A percentile compares a stretch with the other conserved stretches of the same genome.
These are phyloP conservation scores for Henckelia pumila DNA, from an alignment of 257 asterid genomes.

Conservation along the genomic window DNA sequence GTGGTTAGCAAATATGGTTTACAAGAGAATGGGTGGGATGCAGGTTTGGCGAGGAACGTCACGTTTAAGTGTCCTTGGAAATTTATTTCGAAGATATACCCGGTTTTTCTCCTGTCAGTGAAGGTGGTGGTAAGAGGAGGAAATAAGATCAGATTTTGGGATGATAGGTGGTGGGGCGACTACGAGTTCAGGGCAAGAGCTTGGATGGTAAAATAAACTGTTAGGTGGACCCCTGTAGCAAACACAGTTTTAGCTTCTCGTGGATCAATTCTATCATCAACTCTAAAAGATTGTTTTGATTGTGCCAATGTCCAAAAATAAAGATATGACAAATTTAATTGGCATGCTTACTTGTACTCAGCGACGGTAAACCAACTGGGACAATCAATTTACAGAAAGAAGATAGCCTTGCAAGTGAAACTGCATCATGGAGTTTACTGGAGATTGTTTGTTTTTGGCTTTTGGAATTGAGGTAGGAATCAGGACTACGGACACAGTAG, in stretches of 20 bases:
- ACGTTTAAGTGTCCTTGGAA: too few species aligned
- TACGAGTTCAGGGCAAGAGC: too few species aligned
- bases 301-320: slow-evolving; percentile 9
- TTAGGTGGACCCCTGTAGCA: neutral
- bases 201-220: neutral
- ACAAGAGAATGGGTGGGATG: too few species aligned
- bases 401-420: slow-evolving; percentile 76
- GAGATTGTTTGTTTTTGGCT: slow-evolving; percentile 54
- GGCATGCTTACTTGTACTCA: slow-evolving; percentile 57
- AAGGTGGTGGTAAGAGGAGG: too few species aligned
- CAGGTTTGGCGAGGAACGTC: too few species aligned
- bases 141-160: too few species aligned
- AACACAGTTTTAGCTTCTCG: neutral
- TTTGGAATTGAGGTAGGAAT: slow-evolving; percentile 33
- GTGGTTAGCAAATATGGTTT: too few species aligned
- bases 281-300: slow-evolving; percentile 10
- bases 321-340: slow-evolving; percentile 23
- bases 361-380: slow-evolving; percentile 81
- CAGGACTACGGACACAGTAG: slow-evolving; percentile 63
- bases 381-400: slow-evolving; percentile 69
- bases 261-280: neutral
- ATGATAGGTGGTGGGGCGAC: too few species aligned
- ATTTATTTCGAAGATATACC: too few species aligned
- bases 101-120: too few species aligned
- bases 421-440: slow-evolving; percentile 71